Conservation (phyloP, 345 rosid species). For the Bretschneidera sinensis region DNA sequence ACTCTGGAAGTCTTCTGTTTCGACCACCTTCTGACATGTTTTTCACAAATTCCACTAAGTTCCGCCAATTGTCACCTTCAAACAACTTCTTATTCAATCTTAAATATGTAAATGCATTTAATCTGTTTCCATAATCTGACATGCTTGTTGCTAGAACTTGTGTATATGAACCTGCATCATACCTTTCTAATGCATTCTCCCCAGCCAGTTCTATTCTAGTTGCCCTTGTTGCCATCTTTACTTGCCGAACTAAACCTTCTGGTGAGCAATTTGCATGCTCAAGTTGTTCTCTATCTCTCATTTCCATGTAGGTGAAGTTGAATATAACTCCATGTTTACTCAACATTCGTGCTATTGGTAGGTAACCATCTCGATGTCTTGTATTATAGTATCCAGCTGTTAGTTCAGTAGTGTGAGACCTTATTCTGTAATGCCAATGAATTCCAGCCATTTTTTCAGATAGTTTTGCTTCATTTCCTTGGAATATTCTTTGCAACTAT, state of each 20-base stretch:
- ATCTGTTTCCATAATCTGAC: conserved; percentile 65
- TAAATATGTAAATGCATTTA: conserved; percentile 85
- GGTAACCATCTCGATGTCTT: conserved; percentile 68
- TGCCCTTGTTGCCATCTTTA: conserved; percentile 58
- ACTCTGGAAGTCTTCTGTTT: conserved; percentile 41
- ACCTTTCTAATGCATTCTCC: conserved; percentile 88
- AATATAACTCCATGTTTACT: conserved; percentile 58
- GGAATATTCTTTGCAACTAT: conserved; percentile 66
- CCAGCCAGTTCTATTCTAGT: conserved; percentile 76
- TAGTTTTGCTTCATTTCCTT: conserved; percentile 60
- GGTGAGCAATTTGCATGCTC: conserved; percentile 78
- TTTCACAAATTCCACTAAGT: conserved; percentile 70
- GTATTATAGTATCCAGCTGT: conserved; percentile 91
- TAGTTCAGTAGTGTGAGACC: conserved; percentile 94
- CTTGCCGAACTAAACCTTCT: conserved; percentile 82
- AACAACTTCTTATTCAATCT: conserved; percentile 85
- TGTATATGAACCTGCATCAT: conserved; percentile 60
- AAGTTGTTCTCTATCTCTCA: conserved; percentile 76
- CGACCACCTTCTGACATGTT: conserved; percentile 76
- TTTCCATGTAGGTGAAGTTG: conserved; percentile 98
- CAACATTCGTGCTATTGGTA: conserved; percentile 69
- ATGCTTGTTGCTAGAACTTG: conserved; percentile 76
- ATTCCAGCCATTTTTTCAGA: conserved; percentile 93
- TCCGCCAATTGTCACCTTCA: conserved; percentile 77
- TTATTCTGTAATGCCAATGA: conserved; percentile 93